These are phyloP conservation scores for Elsinoe fawcettii DNA, from an alignment of 2,329 filamentous ascomycete genomes.

Conservation along the genomic window DNA sequence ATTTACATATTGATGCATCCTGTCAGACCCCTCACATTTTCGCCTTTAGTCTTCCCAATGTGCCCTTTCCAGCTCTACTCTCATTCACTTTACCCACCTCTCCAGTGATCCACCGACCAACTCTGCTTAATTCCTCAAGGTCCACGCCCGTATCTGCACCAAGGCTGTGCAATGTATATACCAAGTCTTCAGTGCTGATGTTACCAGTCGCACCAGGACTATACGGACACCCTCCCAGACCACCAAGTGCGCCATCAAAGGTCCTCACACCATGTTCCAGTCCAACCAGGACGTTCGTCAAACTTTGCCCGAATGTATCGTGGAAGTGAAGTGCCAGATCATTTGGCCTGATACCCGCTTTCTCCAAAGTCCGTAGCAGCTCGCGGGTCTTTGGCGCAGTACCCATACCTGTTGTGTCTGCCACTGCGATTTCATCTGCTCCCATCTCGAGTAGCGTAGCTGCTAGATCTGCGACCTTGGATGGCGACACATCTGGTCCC, in stretches of 20 bases:
- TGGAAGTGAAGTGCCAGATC: conserved; percentile 81
- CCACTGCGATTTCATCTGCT: conserved; percentile 82
- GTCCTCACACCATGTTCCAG: conserved; percentile 69
- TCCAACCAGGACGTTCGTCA: conserved; percentile 73
- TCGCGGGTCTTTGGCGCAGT: conserved; percentile 63
- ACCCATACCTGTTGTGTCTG: conserved; percentile 86
- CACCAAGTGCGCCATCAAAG: conserved; percentile 73
- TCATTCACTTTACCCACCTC: conserved; percentile 57
- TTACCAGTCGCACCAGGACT: conserved; percentile 81
- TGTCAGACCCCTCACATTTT: not conserved
- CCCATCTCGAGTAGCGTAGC: conserved; percentile 69
- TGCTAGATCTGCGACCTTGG: conserved; percentile 55
- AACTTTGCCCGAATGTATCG: conserved; percentile 77
- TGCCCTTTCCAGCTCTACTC: conserved; percentile 61
- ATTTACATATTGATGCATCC: not conserved
- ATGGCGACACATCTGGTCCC: conserved; percentile 52
- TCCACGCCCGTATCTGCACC: conserved; percentile 69
- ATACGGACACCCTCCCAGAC: conserved; percentile 77
- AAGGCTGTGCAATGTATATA: conserved; percentile 65
- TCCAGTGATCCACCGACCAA: conserved; percentile 64
- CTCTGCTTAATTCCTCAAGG: conserved; percentile 56
- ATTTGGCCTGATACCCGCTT: conserved; percentile 60
- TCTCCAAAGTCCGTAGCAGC: conserved; percentile 55
- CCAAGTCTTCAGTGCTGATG: conserved; percentile 75
- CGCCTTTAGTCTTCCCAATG: conserved; percentile 20